Base-by-base conservation (phyloP, 306 rosid genomes). In the Albizia julibrissin region DNA sequence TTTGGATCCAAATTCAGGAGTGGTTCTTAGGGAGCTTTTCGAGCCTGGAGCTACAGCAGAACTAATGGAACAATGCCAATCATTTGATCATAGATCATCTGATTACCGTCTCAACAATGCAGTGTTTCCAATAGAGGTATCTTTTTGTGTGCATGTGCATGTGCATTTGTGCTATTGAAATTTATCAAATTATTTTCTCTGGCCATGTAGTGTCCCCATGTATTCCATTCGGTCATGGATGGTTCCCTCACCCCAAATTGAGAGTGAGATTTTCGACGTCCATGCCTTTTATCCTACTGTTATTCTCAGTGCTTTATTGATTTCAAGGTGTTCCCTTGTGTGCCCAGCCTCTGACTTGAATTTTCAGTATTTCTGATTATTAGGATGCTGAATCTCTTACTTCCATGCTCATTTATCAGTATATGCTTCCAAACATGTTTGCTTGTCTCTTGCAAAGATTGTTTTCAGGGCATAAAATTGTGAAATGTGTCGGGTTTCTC, bases 11-110 rank as follows among this genome's bases (percentile, higher is more conserved):
- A 89, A 85, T 69, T 85, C 94, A 69, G 82, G 90, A 75, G 76
- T 85, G 88, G 93, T 90, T 80, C 89, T 87, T 75, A 87, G 87
- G 80, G 90, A 91, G 52, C 84, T 90, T 68, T 83, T 87, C 24
- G 90, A 87, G 58, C 82, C 94, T 47, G 96, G 86, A 40, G 74
- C 88, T 70, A n/a, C 91, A 29, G 49, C 90, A 18, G 83, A 88
- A 42, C 76, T 86, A 77, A 80, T 85, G 31, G 92, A 81, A 37
- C 85, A 70, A 14, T 87, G 73, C 76, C 90, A 84, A 82, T 87
- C 94, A 46, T 77, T 89, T 80, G 82, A 83, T 75, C 89, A 80
- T 15, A 75, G 84, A 52, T 84, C 94, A 39, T 84, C 92, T 26
- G 83, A 75, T 69, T 77, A 56, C 76, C 83, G 27, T 87, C 84